phyloP scores from a whole-genome alignment of 2,329 filamentous ascomycete species.

The Penicillium occitanis region DNA sequence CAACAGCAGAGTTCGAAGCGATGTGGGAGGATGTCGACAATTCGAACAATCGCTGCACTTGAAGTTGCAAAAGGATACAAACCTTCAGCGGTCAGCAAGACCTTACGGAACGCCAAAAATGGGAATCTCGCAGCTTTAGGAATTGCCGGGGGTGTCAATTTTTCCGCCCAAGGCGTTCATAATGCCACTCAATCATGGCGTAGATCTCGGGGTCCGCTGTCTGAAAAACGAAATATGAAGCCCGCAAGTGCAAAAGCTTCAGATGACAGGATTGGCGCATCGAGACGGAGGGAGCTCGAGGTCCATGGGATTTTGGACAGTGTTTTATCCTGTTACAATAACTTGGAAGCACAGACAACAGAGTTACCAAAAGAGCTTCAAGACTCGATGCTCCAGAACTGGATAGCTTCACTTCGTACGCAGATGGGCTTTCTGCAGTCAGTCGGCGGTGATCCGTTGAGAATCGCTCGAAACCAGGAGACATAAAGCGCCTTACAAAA shows the following conservation, averaged over 20 bases:
- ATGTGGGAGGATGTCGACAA: neutral
- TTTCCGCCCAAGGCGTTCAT: neutral
- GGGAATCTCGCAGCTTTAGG: neutral
- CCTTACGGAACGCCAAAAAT: neutral
- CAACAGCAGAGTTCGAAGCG: neutral
- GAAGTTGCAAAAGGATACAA: neutral
- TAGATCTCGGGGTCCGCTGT: neutral
- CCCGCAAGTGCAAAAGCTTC: neutral
- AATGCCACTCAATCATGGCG: neutral
- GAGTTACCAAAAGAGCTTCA: neutral
- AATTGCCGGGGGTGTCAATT: neutral
- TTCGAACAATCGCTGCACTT: neutral
- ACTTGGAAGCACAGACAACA: neutral
- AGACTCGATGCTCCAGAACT: neutral
- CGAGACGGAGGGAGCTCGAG: neutral
- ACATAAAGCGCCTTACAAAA: neutral
- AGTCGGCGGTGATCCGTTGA: neutral
- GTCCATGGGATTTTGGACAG: neutral
- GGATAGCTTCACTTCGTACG: neutral
- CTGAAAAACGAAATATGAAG: neutral
- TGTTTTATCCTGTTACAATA: neutral
- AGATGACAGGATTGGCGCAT: neutral
- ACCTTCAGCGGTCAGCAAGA: neutral
- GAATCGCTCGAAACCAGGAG: neutral
- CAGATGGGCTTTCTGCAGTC: neutral